Conservation (phyloP, 2,329 filamentous ascomycete genomes). For the Pseudogymnoascus sp. region DNA sequence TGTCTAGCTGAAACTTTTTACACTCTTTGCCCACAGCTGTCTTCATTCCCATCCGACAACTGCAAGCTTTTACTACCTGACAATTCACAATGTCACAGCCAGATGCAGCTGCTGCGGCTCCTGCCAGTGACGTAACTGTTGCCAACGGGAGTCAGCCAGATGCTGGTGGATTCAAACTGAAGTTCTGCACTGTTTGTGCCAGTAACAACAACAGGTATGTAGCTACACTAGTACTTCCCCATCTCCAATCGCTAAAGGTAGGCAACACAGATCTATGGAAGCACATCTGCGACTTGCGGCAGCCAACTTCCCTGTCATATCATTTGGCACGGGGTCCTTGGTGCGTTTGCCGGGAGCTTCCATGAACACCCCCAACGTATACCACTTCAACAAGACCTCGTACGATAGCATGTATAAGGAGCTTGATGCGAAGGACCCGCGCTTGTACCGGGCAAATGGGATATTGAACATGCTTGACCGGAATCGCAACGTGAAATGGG, state of each 20-base stretch:
- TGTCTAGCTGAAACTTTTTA: conserved; percentile 1
- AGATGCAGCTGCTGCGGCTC: conserved; percentile 12
- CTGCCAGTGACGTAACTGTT: conserved; percentile 10
- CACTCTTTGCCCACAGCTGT: background rate
- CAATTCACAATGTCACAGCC: conserved; percentile 11
- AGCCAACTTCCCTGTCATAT: conserved; percentile 88
- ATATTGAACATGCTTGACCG: conserved; percentile 92
- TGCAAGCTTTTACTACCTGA: background rate
- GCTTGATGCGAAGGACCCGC: conserved; percentile 72
- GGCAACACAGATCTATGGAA: conserved; percentile 72
- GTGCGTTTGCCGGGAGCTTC: conserved; percentile 87
- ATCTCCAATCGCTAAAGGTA: conserved; percentile 13
- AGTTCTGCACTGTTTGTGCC: conserved; percentile 97
- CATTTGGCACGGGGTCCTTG: conserved; percentile 90
- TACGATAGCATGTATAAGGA: conserved; percentile 94
- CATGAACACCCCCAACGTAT: conserved; percentile 91
- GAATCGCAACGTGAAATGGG: conserved; percentile 87
- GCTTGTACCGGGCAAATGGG: conserved; percentile 84
- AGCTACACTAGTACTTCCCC: background rate
- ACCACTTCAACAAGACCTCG: conserved; percentile 94
- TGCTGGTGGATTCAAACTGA: conserved; percentile 65
- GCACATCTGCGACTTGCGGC: conserved; percentile 88
- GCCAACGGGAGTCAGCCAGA: conserved; percentile 20
- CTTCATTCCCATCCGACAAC: background rate
- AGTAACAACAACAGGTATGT: conserved; percentile 90